phyloP scores from a whole-genome alignment of 345 rosid species.

The Xanthoceras sorbifolium region DNA sequence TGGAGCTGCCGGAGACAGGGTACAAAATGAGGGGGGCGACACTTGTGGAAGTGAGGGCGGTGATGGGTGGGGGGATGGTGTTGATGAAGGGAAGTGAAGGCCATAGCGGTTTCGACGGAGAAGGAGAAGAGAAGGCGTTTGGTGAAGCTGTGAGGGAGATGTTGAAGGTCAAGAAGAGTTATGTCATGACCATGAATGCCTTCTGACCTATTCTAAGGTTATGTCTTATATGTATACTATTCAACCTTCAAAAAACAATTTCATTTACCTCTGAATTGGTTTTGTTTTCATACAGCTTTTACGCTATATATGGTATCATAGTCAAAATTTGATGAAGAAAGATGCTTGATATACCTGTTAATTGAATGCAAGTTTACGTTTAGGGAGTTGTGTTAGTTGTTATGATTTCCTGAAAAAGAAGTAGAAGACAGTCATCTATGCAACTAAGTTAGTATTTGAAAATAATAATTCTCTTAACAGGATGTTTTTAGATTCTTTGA shows the following conservation, averaged over 20 bases:
- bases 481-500: too few species aligned
- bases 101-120: conserved; percentile 15
- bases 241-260: too few species aligned
- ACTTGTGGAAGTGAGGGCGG: conserved; percentile 36
- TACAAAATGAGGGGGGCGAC: conserved; percentile 48
- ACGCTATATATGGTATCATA: not conserved
- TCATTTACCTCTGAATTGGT: too few species aligned
- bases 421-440: not conserved
- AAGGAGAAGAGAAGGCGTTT: conserved; percentile 24
- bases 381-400: not conserved
- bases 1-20: conserved; percentile 45
- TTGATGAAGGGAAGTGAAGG: not conserved
- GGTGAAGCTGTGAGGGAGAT: conserved; percentile 45
- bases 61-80: not conserved
- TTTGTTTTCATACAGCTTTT: not conserved
- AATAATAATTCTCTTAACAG: too few species aligned
- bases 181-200: conserved; percentile 45
- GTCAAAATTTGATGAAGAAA: not conserved
- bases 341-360: too few species aligned
- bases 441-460: not conserved
- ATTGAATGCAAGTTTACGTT: not conserved
- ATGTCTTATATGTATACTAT: too few species aligned
- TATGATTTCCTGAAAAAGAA: not conserved
- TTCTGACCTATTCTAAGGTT: conserved; percentile 26
- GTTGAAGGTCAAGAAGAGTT: conserved; percentile 45